Evolutionary conservation across 2,329 filamentous ascomycete species (phyloP).

Genomic region (Fusarium heterosporum): DNA sequence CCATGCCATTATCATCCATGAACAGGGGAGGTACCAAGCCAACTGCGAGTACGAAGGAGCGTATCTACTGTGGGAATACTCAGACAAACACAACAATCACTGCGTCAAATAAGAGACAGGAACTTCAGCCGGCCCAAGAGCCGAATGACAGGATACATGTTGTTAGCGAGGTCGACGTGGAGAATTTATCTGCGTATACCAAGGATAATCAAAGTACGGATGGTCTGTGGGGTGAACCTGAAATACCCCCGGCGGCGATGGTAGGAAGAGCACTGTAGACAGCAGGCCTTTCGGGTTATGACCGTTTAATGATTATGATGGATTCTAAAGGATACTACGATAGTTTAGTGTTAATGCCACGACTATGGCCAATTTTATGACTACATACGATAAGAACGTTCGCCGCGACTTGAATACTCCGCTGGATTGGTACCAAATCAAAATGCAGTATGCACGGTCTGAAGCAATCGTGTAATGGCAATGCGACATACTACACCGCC

Average conservation of each 20-base stretch:
- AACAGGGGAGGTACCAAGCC: neutral
- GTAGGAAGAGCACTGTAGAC: neutral
- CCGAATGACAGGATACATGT: constrained; percentile 25
- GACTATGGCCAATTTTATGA: too few relatives aligned
- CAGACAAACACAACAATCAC: constrained; percentile 6
- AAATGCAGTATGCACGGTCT: too few relatives aligned
- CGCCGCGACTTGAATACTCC: too few relatives aligned
- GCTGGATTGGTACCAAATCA: too few relatives aligned
- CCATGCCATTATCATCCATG: constrained; percentile 21
- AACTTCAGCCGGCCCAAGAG: neutral
- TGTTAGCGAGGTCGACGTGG: constrained; percentile 27
- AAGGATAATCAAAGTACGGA: constrained; percentile 26
- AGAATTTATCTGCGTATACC: constrained; percentile 13
- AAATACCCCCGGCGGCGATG: neutral
- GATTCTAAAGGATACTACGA: too few relatives aligned
- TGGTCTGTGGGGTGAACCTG: constrained; percentile 9
- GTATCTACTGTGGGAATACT: neutral
- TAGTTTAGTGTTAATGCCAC: too few relatives aligned
- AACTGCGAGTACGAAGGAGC: neutral
- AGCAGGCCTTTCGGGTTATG: too few relatives aligned
- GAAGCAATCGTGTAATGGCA: too few relatives aligned
- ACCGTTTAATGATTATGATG: too few relatives aligned
- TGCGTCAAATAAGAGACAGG: neutral
- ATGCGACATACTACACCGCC: too few relatives aligned
- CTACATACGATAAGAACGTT: too few relatives aligned